These are phyloP conservation scores for Citrus maxima DNA, from an alignment of 345 rosid genomes.

Conservation along the genomic window DNA sequence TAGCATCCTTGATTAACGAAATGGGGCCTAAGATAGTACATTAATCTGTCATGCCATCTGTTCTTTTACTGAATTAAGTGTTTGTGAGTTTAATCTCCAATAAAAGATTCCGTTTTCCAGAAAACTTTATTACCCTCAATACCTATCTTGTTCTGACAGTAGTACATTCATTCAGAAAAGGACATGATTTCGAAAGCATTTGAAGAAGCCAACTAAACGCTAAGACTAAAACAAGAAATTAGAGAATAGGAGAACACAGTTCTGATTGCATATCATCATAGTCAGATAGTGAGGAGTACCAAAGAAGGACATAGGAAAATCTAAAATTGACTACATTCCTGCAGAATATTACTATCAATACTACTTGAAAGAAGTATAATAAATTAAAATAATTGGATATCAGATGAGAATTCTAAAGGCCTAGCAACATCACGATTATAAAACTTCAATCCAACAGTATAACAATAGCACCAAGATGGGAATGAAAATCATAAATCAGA, in stretches of 20 bases:
- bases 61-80: not conserved
- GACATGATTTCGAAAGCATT: not conserved
- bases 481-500: constrained; percentile 4
- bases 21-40: not conserved
- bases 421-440: not conserved
- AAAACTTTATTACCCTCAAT: not conserved
- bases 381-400: not conserved
- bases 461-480: not conserved
- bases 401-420: not conserved
- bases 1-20: not conserved
- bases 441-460: not conserved
- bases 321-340: not conserved
- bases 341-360: not conserved
- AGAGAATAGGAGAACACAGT: not conserved
- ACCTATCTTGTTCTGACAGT: not conserved
- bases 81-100: not conserved
- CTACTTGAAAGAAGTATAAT: not conserved
- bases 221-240: not conserved
- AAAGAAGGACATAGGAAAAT: not conserved
- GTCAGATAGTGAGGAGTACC: not conserved
- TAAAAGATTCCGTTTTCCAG: not conserved
- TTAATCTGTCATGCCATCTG: not conserved
- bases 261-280: not conserved
- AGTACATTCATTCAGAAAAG: not conserved
- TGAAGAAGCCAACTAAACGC: not conserved